Evolutionary conservation across 108 stramenopile species (phyloP), one percentile per base, ranked within the genome.

Genomic region (Cyclostephanos tholiformis): DNA sequence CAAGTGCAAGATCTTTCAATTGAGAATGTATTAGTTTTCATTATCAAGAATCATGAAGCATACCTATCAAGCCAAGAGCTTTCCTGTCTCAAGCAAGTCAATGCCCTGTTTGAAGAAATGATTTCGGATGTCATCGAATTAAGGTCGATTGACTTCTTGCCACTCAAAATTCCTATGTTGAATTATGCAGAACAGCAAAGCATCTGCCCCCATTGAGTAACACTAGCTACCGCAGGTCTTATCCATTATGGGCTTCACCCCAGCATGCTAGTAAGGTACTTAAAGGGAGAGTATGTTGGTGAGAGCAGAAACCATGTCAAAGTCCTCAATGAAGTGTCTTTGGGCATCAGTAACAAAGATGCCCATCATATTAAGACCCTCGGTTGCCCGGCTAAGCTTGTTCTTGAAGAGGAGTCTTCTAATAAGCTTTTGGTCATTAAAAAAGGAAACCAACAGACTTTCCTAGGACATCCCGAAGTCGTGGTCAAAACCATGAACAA

Each of bases 171-270:
- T 29, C 57, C 25, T 13, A 3, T 27, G 16, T 5, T 58, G 2
- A 12, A 30, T 29, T 58, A 58, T 30, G 27, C 25, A 17, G 29
- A 30, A 3, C 27, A 58, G 29, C 25, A 25, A 17, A 30, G 16
- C 16, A 29, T 58, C 5, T 17, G 27, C 57, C 27, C 25, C 2
- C 57, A 58, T 30, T 13, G 69, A 43, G 36, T 70, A 30, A 10
- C 23, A 10, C 7, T 60, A 4, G 58, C 58, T 3, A 41, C 19
- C 12, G 56, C 69, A 32, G 56, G 57, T 60, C 19, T 46, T 11
- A 41, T 70, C 17, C 69, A 60, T 41, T 70, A 70, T 44, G 69
- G 58, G 0, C 36, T 53, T 20, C 52, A 70, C 58, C 36, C 43
- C 4, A 41, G 39, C 6, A 41, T 60, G 20, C n/a, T 70, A 2